These are phyloP conservation scores for Alternaria brassicae DNA, from an alignment of 2,329 filamentous ascomycete species.

Conservation along the genomic window DNA sequence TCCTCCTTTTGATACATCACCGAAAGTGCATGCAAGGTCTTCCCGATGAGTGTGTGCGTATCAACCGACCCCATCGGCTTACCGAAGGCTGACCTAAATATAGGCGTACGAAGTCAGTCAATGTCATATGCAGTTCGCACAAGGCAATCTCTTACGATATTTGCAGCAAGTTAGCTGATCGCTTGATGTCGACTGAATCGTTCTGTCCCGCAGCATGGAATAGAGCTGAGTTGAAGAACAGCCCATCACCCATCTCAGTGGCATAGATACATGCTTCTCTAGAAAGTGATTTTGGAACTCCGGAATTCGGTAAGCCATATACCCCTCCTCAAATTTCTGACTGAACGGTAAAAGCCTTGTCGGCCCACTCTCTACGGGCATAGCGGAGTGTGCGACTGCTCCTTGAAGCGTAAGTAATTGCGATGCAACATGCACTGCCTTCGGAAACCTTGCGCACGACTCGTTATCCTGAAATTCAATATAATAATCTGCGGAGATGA, in stretches of 20 bases:
- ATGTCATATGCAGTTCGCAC: background rate
- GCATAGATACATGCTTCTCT: constrained; percentile 60
- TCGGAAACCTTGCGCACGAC: constrained; percentile 57
- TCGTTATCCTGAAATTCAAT: constrained; percentile 66
- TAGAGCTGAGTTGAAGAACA: constrained; percentile 70
- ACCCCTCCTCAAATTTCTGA: constrained; percentile 64
- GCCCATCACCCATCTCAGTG: constrained; percentile 64
- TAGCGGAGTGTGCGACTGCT: constrained; percentile 67
- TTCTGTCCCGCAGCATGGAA: constrained; percentile 70
- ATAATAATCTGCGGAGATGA: too few relatives aligned
- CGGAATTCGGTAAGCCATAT: constrained; percentile 62
- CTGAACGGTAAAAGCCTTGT: constrained; percentile 68
- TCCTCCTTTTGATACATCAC: constrained; percentile 47
- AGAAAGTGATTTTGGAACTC: constrained; percentile 65
- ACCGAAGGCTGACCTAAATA: constrained; percentile 59
- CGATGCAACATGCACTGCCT: constrained; percentile 61
- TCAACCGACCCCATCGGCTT: constrained; percentile 70
- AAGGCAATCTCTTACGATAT: constrained; percentile 65
- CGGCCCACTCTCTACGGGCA: constrained; percentile 65
- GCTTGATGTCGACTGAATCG: constrained; percentile 55
- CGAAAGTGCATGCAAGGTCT: constrained; percentile 54
- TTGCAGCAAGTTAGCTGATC: constrained; percentile 68
- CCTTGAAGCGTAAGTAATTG: constrained; percentile 69
- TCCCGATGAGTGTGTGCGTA: constrained; percentile 56
- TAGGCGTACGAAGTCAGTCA: background rate